A percentile compares a stretch with the other conserved stretches of the same genome.
These are phyloP conservation scores for Ceratocystiopsis minuta DNA, from an alignment of 2,329 filamentous ascomycete genomes.

Conservation along the genomic window DNA sequence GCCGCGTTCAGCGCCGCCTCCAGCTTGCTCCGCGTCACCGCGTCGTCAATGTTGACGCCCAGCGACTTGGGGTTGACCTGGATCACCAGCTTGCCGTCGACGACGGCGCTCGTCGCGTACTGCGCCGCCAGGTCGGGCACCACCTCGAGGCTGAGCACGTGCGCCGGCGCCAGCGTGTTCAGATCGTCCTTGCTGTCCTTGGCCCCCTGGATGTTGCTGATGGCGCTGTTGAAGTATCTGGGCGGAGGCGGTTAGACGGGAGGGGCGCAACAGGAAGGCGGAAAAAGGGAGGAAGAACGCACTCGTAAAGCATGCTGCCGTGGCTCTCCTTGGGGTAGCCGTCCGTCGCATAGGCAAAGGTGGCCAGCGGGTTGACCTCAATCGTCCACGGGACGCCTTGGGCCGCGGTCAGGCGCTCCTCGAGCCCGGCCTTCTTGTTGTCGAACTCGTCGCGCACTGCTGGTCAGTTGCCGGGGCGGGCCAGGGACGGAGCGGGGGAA, in stretches of 20 bases:
- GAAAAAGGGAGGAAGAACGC: no score
- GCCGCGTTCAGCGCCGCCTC: no score
- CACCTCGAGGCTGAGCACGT: constrained; percentile 22
- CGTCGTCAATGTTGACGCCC: no score
- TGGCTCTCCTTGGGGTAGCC: constrained; percentile 24
- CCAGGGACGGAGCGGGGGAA: no score
- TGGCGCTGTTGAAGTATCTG: constrained; percentile 14
- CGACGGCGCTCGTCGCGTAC: neutral
- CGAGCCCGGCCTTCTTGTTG: constrained; percentile 19
- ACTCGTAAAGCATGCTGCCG: constrained; percentile 20
- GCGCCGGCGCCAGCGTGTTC: constrained; percentile 26
- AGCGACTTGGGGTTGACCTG: no score
- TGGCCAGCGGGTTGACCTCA: constrained; percentile 22
- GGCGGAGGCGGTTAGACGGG: no score
- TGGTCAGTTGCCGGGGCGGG: no score
- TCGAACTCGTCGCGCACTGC: neutral
- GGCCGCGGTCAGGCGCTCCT: constrained; percentile 24
- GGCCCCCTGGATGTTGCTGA: constrained; percentile 13
- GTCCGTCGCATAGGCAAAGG: constrained; percentile 4
- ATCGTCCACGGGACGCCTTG: constrained; percentile 32
- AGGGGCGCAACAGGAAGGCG: no score
- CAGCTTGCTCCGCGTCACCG: no score
- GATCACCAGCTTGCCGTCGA: constrained; percentile 23
- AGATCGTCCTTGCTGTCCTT: constrained; percentile 21
- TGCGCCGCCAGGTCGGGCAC: no score